phyloP scores from a whole-genome alignment of 2,329 filamentous ascomycete species.

The Beauveria varroae region DNA sequence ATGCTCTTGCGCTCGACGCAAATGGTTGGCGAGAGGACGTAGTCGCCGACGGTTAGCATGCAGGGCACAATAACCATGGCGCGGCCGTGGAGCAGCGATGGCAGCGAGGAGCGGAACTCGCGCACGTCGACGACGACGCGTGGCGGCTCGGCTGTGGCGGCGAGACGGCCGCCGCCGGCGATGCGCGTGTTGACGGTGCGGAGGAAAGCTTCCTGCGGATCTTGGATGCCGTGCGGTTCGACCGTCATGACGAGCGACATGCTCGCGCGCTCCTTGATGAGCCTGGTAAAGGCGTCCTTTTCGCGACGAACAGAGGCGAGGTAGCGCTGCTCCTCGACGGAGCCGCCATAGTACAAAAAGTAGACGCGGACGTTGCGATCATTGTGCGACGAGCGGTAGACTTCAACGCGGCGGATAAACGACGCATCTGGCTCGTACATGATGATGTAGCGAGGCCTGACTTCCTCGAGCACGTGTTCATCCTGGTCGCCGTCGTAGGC shows the following conservation, averaged over 20 bases:
- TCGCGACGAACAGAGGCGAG: slow-evolving; percentile 84
- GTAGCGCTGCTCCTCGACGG: slow-evolving; percentile 92
- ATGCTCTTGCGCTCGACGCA: slow-evolving; percentile 94
- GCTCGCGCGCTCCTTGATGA: slow-evolving; percentile 87
- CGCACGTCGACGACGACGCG: slow-evolving; percentile 92
- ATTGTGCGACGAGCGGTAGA: slow-evolving; percentile 90
- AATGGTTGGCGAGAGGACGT: slow-evolving; percentile 83
- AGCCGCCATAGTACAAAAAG: slow-evolving; percentile 92
- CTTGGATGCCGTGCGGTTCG: slow-evolving; percentile 60
- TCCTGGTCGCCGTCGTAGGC: slow-evolving; percentile 94
- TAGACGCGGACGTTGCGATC: slow-evolving; percentile 87
- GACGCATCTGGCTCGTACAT: slow-evolving; percentile 97
- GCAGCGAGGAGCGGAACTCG: slow-evolving; percentile 88
- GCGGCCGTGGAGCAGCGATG: slow-evolving; percentile 82
- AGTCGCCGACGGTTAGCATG: slow-evolving; percentile 94
- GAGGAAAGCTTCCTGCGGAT: slow-evolving; percentile 85
- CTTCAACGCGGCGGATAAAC: slow-evolving; percentile 90
- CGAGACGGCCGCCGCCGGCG: slow-evolving; percentile 79
- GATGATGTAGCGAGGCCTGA: slow-evolving; percentile 88
- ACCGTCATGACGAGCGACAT: slow-evolving; percentile 85
- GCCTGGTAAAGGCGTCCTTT: slow-evolving; percentile 89
- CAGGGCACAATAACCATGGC: slow-evolving; percentile 86
- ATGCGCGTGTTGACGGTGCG: slow-evolving; percentile 95
- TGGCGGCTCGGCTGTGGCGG: slow-evolving; percentile 78
- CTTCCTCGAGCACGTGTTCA: slow-evolving; percentile 90